Evolutionary conservation across 805 yeast species (phyloP).

Genomic region (Starmera caribaea): DNA sequence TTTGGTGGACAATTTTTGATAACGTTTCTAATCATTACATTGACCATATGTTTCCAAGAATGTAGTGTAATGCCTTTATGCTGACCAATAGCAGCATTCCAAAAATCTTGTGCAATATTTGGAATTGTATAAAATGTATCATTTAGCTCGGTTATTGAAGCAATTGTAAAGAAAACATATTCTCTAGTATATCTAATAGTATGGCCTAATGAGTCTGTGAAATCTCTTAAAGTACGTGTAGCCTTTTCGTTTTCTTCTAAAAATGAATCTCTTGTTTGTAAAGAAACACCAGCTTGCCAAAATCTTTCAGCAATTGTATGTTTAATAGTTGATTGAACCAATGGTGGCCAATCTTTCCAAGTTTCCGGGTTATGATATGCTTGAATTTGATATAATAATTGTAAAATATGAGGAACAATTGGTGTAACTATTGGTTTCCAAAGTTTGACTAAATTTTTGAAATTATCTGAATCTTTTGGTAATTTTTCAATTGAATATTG

Average conservation of each 20-base stretch:
- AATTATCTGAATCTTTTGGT: constrained; percentile 69
- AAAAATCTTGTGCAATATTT: constrained; percentile 60
- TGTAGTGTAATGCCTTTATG: constrained; percentile 84
- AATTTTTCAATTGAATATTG: constrained; percentile 93
- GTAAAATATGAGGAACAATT: constrained; percentile 82
- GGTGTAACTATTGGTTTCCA: constrained; percentile 95
- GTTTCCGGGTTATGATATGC: constrained; percentile 90
- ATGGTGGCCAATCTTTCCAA: constrained; percentile 80
- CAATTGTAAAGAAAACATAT: constrained; percentile 83
- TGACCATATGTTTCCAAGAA: constrained; percentile 95
- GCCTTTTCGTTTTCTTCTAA: constrained; percentile 92
- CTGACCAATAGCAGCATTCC: constrained; percentile 71
- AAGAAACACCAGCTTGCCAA: constrained; percentile 98
- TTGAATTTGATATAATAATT: constrained; percentile 81
- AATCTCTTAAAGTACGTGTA: constrained; percentile 86
- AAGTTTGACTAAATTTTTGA: constrained; percentile 49
- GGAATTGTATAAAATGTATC: constrained; percentile 85
- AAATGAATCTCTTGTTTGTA: constrained; percentile 88
- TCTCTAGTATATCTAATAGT: constrained; percentile 92
- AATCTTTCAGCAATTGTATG: constrained; percentile 87
- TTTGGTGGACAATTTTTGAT: constrained; percentile 81
- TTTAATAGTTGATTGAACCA: constrained; percentile 86
- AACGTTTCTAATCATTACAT: constrained; percentile 77
- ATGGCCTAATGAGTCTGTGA: constrained; percentile 97
- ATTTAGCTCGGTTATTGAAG: constrained; percentile 83